Conservation (phyloP, 1,284 basidiomycete genomes). For the Athelia psychrophila region DNA sequence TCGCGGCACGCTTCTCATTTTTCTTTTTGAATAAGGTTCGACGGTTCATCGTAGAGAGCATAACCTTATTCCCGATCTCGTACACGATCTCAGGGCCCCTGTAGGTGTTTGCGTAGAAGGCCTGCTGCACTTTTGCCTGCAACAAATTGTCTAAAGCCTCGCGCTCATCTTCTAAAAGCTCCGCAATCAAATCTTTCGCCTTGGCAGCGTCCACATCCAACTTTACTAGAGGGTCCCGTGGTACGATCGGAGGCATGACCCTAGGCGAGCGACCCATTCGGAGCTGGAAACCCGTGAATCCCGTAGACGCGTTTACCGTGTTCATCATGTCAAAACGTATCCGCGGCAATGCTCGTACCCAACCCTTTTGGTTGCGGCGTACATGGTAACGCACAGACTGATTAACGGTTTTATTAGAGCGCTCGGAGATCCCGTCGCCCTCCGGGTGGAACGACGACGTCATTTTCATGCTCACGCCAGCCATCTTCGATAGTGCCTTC, state of each 20-base stretch:
- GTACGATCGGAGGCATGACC: conserved; percentile 9
- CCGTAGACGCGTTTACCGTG: conserved; percentile 19
- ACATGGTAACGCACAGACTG: conserved; percentile 21
- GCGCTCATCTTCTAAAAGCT: background rate
- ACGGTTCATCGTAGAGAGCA: background rate
- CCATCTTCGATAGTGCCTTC: conserved; percentile 12
- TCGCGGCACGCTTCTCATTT: background rate
- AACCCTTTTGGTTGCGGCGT: conserved; percentile 28
- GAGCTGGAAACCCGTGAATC: conserved; percentile 26
- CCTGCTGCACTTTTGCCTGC: background rate
- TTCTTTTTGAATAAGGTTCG: background rate
- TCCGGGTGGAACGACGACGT: conserved; percentile 19
- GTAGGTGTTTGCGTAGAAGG: background rate
- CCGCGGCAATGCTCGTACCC: conserved; percentile 24
- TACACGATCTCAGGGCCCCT: background rate
- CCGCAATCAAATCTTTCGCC: conserved; percentile 6
- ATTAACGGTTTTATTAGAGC: conserved; percentile 18
- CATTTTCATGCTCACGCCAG: conserved; percentile 18
- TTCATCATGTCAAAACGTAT: conserved; percentile 35
- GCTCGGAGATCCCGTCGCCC: conserved; percentile 18
- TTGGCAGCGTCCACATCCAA: conserved; percentile 1
- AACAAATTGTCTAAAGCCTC: background rate
- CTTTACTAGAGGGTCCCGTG: background rate
- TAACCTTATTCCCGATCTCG: background rate
- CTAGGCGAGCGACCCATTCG: conserved; percentile 10